Base-by-base conservation (phyloP, 352 stramenopile species). In the Phytophthora cryptogea region DNA sequence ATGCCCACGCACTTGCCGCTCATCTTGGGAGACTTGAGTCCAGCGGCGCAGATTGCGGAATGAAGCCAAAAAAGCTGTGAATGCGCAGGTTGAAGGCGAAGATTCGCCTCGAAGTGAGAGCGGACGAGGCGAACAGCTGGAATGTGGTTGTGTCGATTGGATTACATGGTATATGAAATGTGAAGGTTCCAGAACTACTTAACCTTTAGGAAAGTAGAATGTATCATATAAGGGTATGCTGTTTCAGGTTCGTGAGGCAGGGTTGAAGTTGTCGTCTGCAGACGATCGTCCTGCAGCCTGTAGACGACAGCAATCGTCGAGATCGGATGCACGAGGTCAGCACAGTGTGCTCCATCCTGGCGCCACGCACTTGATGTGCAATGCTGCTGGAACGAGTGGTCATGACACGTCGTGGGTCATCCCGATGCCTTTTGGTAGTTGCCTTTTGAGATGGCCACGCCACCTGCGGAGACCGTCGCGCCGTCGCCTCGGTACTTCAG, bases 1-100 rank as follows among this genome's bases (percentile, higher is more conserved):
- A 98, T 97, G 35, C 94, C 92, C 37, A 98, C 78, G 26, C 69
- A 75, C 33, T 79, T 90, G 63, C 78, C 81, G 36, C 48, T 68
- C 59, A 67, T 77, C 8, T 51, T 27, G 5, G 7, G 28, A 44
- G 16, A n/a, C 32, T 54, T 59, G 50, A 11, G 45, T 63, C 33
- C 8, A 3, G 20, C 17, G 40, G n/a, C 20, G 54, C 43, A 63
- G 33, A 59, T 61, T 54, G 44, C 4, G 6, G 48, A 72, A 61
- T 71, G 59, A 56, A 14, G 20, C n/a, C 30, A 56, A 44, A 56
- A 44, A 36, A 5, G 31, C 5, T 20, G 43, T 59, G 49, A 45
- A 65, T 35, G 43, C 17, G 31, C 36, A 30, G 23, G 57, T 59
- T 60, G 59, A 68, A 68, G 55, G 50, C 26, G 16, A 47, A 48